Percentiles rank a stretch among this genome's conserved stretches.
Evolutionary conservation across 257 asterid genomes (phyloP).

Genomic region (Plantago elongata): DNA sequence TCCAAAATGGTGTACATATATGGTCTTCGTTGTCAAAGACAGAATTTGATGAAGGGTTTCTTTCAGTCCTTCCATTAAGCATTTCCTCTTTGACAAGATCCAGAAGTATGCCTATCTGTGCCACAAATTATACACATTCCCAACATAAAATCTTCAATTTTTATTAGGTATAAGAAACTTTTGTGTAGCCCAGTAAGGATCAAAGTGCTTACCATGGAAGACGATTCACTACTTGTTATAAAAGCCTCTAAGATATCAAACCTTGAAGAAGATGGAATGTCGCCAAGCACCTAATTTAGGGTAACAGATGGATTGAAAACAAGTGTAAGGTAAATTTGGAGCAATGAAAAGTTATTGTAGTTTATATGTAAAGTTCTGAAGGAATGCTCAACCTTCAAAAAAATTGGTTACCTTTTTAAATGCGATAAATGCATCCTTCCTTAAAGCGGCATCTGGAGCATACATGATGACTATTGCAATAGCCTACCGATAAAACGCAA

Average conservation of each 20-base stretch:
- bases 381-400: conserved; percentile 8
- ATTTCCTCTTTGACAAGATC: conserved; percentile 69
- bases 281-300: conserved; percentile 60
- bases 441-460: conserved; percentile 54
- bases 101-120: conserved; percentile 71
- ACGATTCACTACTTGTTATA: conserved; percentile 58
- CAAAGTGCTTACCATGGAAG: conserved; percentile 68
- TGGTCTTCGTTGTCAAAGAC: conserved; percentile 21
- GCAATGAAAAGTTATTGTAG: not conserved
- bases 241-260: conserved; percentile 67
- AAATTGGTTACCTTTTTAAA: conserved; percentile 49
- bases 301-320: conserved; percentile 17
- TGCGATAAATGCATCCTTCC: conserved; percentile 62
- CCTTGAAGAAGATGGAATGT: conserved; percentile 63
- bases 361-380: not conserved
- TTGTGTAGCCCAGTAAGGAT: conserved; percentile 18
- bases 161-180: conserved; percentile 9
- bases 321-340: not conserved
- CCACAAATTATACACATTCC: conserved; percentile 8
- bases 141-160: conserved; percentile 4
- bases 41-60: conserved; percentile 23
- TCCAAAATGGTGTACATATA: conserved; percentile 49
- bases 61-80: conserved; percentile 36
- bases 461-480: conserved; percentile 66
- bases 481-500: conserved; percentile 42